Evolutionary conservation across 1,139 yeast genomes (phyloP).

Genomic region (Protomyces arabidopsidicola): DNA sequence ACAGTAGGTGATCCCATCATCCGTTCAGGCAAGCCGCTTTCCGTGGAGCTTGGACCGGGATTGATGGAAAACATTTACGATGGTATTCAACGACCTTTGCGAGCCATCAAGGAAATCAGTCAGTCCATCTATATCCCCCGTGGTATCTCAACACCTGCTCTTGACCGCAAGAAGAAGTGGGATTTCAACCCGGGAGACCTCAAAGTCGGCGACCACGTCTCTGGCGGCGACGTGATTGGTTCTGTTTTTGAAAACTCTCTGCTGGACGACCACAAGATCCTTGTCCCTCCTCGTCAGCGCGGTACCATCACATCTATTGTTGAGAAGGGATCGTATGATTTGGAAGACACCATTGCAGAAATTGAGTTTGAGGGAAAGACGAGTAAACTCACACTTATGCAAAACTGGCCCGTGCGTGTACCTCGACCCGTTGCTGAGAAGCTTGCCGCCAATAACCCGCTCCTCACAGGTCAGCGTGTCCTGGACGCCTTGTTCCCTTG

Average conservation of each 20-base stretch:
- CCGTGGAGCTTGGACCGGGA: conserved; percentile 99
- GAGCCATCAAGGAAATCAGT: conserved; percentile 78
- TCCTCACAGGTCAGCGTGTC: conserved; percentile 97
- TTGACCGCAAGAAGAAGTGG: conserved; percentile 73
- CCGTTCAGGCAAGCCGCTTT: conserved; percentile 95
- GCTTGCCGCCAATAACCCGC: conserved; percentile 85
- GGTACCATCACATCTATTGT: conserved; percentile 93
- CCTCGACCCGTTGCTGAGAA: conserved; percentile 98
- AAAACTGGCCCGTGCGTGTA: conserved; percentile 99
- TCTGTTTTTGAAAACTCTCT: conserved; percentile 89
- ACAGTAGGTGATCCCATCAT: conserved; percentile 98
- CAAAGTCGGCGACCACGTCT: conserved; percentile 92
- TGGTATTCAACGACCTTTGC: conserved; percentile 98
- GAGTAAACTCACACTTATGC: conserved; percentile 84
- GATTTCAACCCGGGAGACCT: conserved; percentile 70
- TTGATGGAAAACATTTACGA: conserved; percentile 97
- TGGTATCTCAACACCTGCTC: conserved; percentile 95
- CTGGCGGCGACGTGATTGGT: conserved; percentile 98
- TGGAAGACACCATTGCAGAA: conserved; percentile 83
- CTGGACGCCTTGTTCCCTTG: conserved; percentile 95
- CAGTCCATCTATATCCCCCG: conserved; percentile 95
- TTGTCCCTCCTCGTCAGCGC: conserved; percentile 96
- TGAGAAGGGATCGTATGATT: conserved; percentile 80
- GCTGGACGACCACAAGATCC: conserved; percentile 83
- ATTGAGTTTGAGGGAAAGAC: conserved; percentile 90